Base-by-base conservation (phyloP, 1,284 basidiomycete genomes). In the Trichosporon sp. region DNA sequence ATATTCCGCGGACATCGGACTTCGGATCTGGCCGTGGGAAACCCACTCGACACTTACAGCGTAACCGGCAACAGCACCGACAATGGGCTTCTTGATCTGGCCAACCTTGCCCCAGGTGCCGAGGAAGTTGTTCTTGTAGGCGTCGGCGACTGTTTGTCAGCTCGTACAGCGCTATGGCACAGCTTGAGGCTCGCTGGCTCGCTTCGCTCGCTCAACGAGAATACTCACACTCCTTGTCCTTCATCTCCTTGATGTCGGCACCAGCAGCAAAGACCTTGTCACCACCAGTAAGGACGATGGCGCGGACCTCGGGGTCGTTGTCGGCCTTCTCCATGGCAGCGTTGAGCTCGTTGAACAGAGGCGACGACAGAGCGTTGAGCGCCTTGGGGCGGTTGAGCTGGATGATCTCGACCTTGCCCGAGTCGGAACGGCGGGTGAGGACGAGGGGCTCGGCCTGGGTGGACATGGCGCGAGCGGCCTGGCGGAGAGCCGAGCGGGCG, bases 321-420 rank as follows among this genome's bases (percentile, higher is more conserved):
- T 93, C 90, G 4, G 89, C 87, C 59, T 86, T 85, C 32, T 82
- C 84, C 57, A 95, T 79, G 16, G 90, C 92, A 60, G 86, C 83
- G 74, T 92, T 90, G 59, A 96, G 85, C 74, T 91, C 88, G 21
- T 81, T 80, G 77, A 94, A 89, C 65, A 95, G 83, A 8, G 91
- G 88, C 10, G 88, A 85, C 74, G 86, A 90, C 66, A 99, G 84
- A 37, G 96, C 95, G 78, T 99, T 98, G 72, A 98, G 85, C 25
- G 92, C 92, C 77, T 96, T 97, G 58, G 96, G 95, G 62, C 95
- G 86, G 84, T 99, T 97, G 74, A 99, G 86, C 14, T 91, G 92
- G 79, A 99, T 87, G 71, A 97, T 88, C 9, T 87, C 85, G 59
- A 99, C 93, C 59, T 86, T 86, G 25, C 78, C 74, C 14, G 71